Evolutionary conservation across 2,329 filamentous ascomycete genomes (phyloP).

Genomic region (Curvularia sp.): DNA sequence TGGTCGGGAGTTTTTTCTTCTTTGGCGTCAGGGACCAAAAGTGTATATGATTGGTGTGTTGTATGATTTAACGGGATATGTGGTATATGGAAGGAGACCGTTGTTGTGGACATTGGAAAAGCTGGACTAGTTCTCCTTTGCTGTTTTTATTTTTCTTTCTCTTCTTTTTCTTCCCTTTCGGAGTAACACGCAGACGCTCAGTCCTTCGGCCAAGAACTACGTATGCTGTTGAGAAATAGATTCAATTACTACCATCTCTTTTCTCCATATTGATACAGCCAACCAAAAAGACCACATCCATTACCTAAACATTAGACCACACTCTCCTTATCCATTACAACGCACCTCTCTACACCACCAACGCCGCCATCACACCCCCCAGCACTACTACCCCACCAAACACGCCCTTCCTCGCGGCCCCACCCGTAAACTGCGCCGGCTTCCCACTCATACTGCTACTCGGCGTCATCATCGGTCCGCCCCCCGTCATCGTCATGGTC

Average conservation of each 20-base stretch:
- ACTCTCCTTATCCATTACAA: not conserved
- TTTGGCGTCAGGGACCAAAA: not conserved
- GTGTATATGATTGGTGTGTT: not conserved
- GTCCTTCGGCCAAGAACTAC: not conserved
- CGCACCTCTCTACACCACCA: not conserved
- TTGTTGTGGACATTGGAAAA: not conserved
- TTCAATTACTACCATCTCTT: not conserved
- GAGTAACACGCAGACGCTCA: not conserved
- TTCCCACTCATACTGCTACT: constrained; percentile 2
- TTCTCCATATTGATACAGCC: not conserved
- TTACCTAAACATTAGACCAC: not conserved
- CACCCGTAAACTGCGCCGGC: constrained; percentile 9
- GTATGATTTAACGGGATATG: not conserved
- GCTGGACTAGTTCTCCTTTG: not conserved
- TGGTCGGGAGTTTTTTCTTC: not conserved
- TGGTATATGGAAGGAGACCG: not conserved
- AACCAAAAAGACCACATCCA: not conserved
- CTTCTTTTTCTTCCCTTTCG: too few relatives aligned
- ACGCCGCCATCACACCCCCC: not conserved
- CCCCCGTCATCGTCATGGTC: constrained; percentile 8
- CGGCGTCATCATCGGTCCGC: not conserved
- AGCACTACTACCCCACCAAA: not conserved
- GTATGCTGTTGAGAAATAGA: not conserved
- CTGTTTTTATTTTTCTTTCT: not conserved
- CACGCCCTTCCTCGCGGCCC: not conserved